These are phyloP conservation scores for Scheffersomyces segobiensis DNA, from an alignment of 1,139 yeast species.

Conservation along the genomic window DNA sequence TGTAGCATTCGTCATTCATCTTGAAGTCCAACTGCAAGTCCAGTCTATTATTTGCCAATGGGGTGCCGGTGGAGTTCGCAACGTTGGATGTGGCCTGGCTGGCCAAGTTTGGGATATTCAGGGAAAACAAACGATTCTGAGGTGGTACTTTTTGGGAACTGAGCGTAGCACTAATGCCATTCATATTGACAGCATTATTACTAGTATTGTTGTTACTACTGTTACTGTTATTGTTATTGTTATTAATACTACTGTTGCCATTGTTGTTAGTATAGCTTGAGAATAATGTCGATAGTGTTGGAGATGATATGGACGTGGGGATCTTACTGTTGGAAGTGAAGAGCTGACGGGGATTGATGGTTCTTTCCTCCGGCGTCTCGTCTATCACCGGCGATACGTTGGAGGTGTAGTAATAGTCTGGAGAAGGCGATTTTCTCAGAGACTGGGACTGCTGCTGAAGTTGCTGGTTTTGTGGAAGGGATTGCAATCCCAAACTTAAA, in stretches of 20 bases:
- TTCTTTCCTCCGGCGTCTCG: conserved; percentile 8
- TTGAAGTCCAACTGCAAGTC: conserved; percentile 25
- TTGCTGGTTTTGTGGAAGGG: neutral
- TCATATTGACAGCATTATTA: conserved; percentile 2
- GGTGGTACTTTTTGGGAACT: neutral
- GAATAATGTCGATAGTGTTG: conserved; percentile 19
- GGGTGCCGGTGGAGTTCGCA: neutral
- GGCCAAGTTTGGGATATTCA: neutral
- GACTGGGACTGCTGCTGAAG: conserved; percentile 1
- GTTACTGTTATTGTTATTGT: conserved; percentile 6
- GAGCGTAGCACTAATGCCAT: conserved; percentile 2
- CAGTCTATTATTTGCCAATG: conserved; percentile 1
- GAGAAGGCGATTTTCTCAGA: conserved; percentile 7
- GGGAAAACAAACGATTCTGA: neutral
- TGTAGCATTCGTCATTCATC: conserved; percentile 44
- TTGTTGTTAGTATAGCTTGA: conserved; percentile 5
- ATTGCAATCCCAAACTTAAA: neutral
- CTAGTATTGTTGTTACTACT: conserved; percentile 5
- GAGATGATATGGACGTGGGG: conserved; percentile 17
- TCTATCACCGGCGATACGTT: neutral
- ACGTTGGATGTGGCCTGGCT: neutral
- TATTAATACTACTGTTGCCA: neutral
- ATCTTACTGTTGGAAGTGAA: conserved; percentile 11
- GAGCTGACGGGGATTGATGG: conserved; percentile 24
- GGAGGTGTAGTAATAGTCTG: conserved; percentile 8